Evolutionary conservation across 148 eudicot species (phyloP), one percentile per base, ranked within the genome.

Genomic region (Polygonum maritimum): DNA sequence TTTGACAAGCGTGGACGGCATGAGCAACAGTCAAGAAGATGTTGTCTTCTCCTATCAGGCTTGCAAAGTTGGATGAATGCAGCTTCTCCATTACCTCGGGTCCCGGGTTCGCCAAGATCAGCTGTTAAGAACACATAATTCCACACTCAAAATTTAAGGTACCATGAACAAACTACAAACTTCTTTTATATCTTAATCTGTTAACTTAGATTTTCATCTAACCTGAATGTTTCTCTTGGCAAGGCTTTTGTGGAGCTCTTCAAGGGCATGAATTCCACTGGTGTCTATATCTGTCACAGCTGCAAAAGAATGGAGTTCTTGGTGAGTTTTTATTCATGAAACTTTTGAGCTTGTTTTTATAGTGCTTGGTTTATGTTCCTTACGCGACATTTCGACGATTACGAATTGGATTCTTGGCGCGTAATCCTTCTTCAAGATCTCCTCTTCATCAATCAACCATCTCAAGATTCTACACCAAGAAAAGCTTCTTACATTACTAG

Each of bases 271-370:
- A 74, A 88, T 87, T 19, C 95, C 89, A 31, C 95, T 87, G 1
- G 95, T 90, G 72, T 90, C 95, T 65, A 90, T 87, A 79, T 90
- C 95, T 16, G 82, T 84, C 16, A 90, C 95, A 75, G 95, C 95
- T 90, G 90, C 87, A 83, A 58, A 21, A 39, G 60, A 10, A 41
- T 48, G 62, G 11, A 40, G 39, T 12, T 54, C 19, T 67, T 31
- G 35, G 71, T 67, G 21, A 63, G 40, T 63, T 15, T 11, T 7
- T 12, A 3, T 63, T 8, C 4, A 1, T 33, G 4, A 31, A 35
- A 4, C 18, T 26, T 63, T 65, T 65, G 11, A 52, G 36, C 71
- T 65, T 2, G 41, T 65, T 67, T 38, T 38, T 14, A 13, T 13
- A n/a, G 9, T 19, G 19, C 4, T 33, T 57, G 8, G 5, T 41